phyloP scores from a whole-genome alignment of 257 asterid species.

The Parsonsia alboflavescens region DNA sequence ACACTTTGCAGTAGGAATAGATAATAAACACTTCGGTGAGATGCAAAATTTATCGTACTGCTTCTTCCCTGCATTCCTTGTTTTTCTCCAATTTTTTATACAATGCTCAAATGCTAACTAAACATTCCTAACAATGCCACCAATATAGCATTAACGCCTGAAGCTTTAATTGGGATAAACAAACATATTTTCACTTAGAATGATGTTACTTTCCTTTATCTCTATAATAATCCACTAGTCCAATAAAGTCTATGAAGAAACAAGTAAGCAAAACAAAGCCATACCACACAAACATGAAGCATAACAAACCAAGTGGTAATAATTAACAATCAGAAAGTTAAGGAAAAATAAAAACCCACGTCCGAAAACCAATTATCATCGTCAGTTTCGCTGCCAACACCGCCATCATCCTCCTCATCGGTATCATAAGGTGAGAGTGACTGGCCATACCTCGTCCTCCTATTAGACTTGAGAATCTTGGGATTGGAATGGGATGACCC shows the following conservation, averaged over 20 bases:
- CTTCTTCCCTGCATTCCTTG: neutral
- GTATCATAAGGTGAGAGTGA: constrained; percentile 56
- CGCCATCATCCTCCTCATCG: constrained; percentile 37
- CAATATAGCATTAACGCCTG: neutral
- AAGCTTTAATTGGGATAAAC: neutral
- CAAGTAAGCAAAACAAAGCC: neutral
- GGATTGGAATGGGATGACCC: constrained; percentile 72
- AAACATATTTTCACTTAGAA: neutral
- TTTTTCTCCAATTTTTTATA: neutral
- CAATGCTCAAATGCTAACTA: neutral
- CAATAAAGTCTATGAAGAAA: neutral
- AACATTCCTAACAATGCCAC: no score
- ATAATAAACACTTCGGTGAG: neutral
- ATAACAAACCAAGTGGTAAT: neutral
- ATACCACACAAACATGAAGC: neutral
- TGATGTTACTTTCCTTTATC: neutral
- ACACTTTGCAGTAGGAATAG: neutral
- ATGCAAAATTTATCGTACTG: neutral
- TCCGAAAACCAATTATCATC: constrained; percentile 43
- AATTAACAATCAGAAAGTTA: neutral
- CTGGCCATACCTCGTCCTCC: constrained; percentile 61
- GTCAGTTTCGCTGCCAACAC: constrained; percentile 13
- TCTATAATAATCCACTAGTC: neutral
- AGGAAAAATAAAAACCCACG: constrained; percentile 33
- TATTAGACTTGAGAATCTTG: constrained; percentile 67